phyloP scores from a whole-genome alignment of 2,329 filamentous ascomycete genomes.

The Monilinia laxa region DNA sequence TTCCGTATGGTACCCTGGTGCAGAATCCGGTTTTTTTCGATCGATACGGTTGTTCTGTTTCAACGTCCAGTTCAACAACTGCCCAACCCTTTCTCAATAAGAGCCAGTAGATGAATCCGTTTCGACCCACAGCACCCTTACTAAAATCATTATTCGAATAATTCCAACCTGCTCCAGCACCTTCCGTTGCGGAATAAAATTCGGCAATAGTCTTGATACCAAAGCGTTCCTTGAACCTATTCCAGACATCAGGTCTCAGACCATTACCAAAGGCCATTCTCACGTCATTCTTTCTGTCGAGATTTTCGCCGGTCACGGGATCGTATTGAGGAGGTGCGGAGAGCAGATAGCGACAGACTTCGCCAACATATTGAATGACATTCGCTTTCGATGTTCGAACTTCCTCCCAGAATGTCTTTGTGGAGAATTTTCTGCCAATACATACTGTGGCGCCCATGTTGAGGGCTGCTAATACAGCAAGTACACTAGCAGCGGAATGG shows the following conservation, averaged over 20 bases:
- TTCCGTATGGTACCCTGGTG: conserved; percentile 54
- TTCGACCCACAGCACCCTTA: conserved; percentile 75
- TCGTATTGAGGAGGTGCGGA: conserved; percentile 62
- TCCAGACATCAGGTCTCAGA: conserved; percentile 82
- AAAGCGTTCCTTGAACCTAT: conserved; percentile 77
- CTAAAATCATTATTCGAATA: conserved; percentile 68
- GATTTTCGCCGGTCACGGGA: conserved; percentile 60
- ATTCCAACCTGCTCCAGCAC: conserved; percentile 69
- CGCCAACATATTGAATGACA: conserved; percentile 82
- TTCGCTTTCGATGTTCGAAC: conserved; percentile 70
- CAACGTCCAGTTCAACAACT: conserved; percentile 69
- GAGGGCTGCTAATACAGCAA: conserved; percentile 65
- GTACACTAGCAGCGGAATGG: conserved; percentile 73
- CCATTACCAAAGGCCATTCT: conserved; percentile 80
- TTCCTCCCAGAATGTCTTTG: conserved; percentile 73
- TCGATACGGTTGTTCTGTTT: conserved; percentile 66
- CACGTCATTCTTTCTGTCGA: conserved; percentile 73
- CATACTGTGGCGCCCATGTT: conserved; percentile 63
- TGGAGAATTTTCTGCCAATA: conserved; percentile 76
- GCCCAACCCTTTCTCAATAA: conserved; percentile 53
- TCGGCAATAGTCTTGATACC: conserved; percentile 71
- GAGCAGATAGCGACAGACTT: conserved; percentile 81
- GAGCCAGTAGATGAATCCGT: conserved; percentile 59
- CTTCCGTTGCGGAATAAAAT: conserved; percentile 80
- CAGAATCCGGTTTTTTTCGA: conserved; percentile 70